Base-by-base conservation (phyloP, 1,284 basidiomycete species). In the Cronartium quercuum region DNA sequence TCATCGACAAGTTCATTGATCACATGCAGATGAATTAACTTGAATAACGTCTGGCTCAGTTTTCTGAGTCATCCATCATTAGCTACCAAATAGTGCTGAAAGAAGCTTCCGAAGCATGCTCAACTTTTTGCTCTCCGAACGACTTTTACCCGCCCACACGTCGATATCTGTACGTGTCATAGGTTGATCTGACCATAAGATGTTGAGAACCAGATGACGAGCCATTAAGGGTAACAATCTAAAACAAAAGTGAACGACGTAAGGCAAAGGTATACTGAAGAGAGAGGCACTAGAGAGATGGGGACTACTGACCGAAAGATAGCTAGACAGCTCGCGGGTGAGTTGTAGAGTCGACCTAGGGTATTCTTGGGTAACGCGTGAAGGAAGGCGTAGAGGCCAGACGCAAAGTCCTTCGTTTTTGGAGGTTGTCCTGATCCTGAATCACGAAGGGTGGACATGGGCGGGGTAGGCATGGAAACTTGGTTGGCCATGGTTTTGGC, bases 311-410 rank as follows among this genome's bases (percentile, higher is more conserved):
- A 92, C 91, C 94, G 88, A 82, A 97, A 94, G 81, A 98, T 89
- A 58, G 93, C 92, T 41, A 98, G 87, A 83, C 94, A 96, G 81
- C 91, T 90, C 1, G 93, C 94, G 24, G 95, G 94, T 21, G 88
- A 88, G 79, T 89, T 87, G 82, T 96, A 98, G 64, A 98, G 85
- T 63, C 91, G 87, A 64, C 88, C 90, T 75, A 95, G 85, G 51
- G 91, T 90, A 65, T 87, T 89, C 80, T 92, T 90, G 0, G 91
- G 90, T 80, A 96, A 91, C 6, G 88, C 87, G 78, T 92, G 89
- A 44, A 98, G 85, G 82, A 96, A 97, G 1, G 88, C 79, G 75
- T 85, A 83, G 68, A 86, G 80, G 29, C 29, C 29, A 29, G 29
- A 29, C 29, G 29, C 29, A 29, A 29, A 29, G 29, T 29, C 29